These are phyloP conservation scores for Colletotrichum tabaci DNA, from an alignment of 2,329 filamentous ascomycete species.

Conservation along the genomic window DNA sequence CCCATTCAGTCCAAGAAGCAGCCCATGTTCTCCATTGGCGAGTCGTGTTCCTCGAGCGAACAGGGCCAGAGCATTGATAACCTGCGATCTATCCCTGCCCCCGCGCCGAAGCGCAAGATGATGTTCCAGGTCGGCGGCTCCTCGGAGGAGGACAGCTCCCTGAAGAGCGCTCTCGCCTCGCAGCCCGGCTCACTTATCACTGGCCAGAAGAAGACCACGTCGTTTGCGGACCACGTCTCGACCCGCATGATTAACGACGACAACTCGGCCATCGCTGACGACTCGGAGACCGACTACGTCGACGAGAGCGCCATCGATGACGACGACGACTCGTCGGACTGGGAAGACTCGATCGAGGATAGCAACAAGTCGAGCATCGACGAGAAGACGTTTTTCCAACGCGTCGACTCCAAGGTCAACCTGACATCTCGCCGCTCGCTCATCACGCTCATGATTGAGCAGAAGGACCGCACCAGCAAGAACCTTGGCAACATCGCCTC, in stretches of 20 bases:
- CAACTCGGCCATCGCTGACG: slow-evolving; percentile 62
- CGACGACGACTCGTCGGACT: slow-evolving; percentile 74
- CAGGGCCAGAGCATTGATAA: slow-evolving; percentile 65
- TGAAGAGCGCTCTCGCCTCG: slow-evolving; percentile 68
- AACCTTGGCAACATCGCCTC: slow-evolving; percentile 78
- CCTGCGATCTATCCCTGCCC: slow-evolving; percentile 54
- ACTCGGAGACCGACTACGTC: slow-evolving; percentile 76
- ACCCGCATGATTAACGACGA: slow-evolving; percentile 76
- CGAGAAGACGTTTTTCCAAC: slow-evolving; percentile 86
- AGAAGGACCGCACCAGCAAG: slow-evolving; percentile 77
- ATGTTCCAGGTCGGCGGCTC: slow-evolving; percentile 70
- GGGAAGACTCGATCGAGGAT: slow-evolving; percentile 81
- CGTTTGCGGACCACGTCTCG: slow-evolving; percentile 83
- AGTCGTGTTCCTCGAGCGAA: slow-evolving; percentile 82
- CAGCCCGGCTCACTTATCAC: slow-evolving; percentile 58
- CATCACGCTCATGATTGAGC: slow-evolving; percentile 88
- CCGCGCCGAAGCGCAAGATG: slow-evolving; percentile 55
- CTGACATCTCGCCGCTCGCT: slow-evolving; percentile 89
- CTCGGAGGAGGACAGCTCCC: slow-evolving; percentile 86
- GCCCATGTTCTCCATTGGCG: slow-evolving; percentile 80
- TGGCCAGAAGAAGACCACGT: slow-evolving; percentile 80
- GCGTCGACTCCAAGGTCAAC: slow-evolving; percentile 90
- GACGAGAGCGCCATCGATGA: slow-evolving; percentile 88
- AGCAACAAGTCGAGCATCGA: slow-evolving; percentile 84
- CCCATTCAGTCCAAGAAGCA: slow-evolving; percentile 77